A percentile compares a stretch with the other conserved stretches of the same genome.
These are phyloP conservation scores for Bonia amplexicaulis DNA, from an alignment of 176 grass and related monocot genomes.

Conservation along the genomic window DNA sequence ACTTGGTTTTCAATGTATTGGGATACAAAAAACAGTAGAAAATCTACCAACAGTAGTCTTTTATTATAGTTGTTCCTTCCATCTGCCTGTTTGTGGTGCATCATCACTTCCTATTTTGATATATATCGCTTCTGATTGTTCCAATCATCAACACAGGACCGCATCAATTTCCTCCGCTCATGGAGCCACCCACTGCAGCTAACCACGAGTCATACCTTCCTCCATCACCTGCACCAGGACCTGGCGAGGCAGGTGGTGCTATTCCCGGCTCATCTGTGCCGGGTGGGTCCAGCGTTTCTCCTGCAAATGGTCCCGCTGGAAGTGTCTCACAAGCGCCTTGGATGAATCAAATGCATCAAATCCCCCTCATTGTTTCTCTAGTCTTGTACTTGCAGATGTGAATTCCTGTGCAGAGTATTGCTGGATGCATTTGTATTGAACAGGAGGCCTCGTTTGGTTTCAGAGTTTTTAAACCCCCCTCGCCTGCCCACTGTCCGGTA, in stretches of 20 bases:
- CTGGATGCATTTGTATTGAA: constrained; percentile 29
- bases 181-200: constrained; percentile 39
- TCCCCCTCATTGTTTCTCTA: constrained; percentile 43
- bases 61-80: background rate
- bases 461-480: background rate
- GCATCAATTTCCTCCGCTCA: constrained; percentile 64
- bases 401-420: constrained; percentile 33
- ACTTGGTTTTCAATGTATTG: background rate
- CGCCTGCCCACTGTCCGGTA: background rate
- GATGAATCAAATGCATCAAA: background rate
- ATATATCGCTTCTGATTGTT: background rate
- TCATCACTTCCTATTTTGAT: background rate
- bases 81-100: background rate
- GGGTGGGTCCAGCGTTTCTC: constrained; percentile 29
- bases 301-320: constrained; percentile 43
- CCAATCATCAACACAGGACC: constrained; percentile 35
- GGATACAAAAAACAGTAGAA: background rate
- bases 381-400: constrained; percentile 32
- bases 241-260: constrained; percentile 47
- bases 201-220: constrained; percentile 34
- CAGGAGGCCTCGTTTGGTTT: background rate
- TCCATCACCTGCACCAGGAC: constrained; percentile 59
- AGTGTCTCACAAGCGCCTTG: constrained; percentile 2
- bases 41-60: background rate
- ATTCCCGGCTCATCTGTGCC: constrained; percentile 41